These are phyloP conservation scores for Lentinula sp. DNA, from an alignment of 768 basidiomycete species.

Conservation along the genomic window DNA sequence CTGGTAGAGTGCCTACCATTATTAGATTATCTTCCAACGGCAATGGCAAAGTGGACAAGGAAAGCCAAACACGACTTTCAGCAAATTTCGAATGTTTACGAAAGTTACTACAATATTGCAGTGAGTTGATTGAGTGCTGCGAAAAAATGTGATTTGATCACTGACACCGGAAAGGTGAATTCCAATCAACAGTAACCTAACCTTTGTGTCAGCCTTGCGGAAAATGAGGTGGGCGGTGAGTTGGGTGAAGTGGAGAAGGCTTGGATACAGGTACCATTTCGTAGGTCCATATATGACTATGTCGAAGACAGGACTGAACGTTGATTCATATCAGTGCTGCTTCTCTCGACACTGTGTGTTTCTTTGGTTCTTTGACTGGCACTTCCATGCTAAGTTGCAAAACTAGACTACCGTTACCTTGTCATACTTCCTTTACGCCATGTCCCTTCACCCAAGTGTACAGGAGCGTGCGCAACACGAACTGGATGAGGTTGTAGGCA, in stretches of 20 bases:
- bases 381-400: background rate
- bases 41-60: background rate
- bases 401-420: background rate
- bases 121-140: constrained; percentile 7
- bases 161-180: background rate
- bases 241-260: background rate
- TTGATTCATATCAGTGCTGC: background rate
- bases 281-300: background rate
- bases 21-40: background rate
- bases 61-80: background rate
- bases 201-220: background rate
- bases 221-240: background rate
- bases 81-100: background rate
- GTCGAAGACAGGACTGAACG: background rate
- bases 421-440: background rate
- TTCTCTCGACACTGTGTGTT: background rate
- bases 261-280: background rate
- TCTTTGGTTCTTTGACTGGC: background rate
- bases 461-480: background rate
- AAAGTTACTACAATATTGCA: background rate
- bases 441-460: background rate
- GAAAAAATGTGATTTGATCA: constrained; percentile 1
- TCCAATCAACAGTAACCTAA: background rate
- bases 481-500: constrained; percentile 2
- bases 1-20: background rate